These are phyloP conservation scores for Neofusicoccum kwambonambiense DNA, from an alignment of 2,329 filamentous ascomycete genomes.

Conservation along the genomic window DNA sequence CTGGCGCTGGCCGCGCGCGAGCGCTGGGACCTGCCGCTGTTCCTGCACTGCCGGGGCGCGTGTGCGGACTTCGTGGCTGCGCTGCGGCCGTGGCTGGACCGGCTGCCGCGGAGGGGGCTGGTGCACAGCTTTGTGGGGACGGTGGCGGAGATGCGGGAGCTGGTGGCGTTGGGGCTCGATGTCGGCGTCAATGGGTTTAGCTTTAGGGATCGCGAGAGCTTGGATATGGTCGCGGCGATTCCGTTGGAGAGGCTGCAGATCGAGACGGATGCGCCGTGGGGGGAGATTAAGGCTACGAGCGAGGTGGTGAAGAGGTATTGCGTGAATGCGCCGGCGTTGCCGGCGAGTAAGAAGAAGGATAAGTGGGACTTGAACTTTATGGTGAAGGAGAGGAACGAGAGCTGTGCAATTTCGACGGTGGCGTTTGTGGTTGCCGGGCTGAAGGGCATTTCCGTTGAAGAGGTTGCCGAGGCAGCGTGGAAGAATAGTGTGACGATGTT, in stretches of 20 bases:
- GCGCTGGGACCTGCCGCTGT: conserved; percentile 39
- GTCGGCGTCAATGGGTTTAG: conserved; percentile 53
- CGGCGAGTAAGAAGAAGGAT: conserved; percentile 49
- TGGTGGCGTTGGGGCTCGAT: conserved; percentile 41
- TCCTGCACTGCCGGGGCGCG: conserved; percentile 44
- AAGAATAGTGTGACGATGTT: too few species aligned
- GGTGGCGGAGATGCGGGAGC: conserved; percentile 40
- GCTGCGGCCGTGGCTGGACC: conserved; percentile 40
- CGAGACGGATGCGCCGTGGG: conserved; percentile 53
- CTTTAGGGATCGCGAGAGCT: conserved; percentile 39
- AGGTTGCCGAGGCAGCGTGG: too few species aligned
- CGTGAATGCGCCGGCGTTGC: conserved; percentile 37
- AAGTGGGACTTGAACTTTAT: conserved; percentile 22
- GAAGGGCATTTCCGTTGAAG: too few species aligned
- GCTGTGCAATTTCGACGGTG: too few species aligned
- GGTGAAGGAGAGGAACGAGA: too few species aligned
- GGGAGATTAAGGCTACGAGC: conserved; percentile 38
- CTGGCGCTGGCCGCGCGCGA: conserved; percentile 38
- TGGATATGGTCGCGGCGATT: conserved; percentile 45
- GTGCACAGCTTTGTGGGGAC: conserved; percentile 45
- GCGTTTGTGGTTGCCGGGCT: too few species aligned
- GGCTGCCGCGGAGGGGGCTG: conserved; percentile 38
- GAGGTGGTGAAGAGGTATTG: conserved; percentile 45
- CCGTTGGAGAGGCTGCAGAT: conserved; percentile 46
- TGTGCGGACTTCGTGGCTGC: conserved; percentile 45